Percentiles rank a stretch among this genome's conserved stretches.
phyloP scores from a whole-genome alignment of 1,284 basidiomycete genomes.

The Malassezia sp. region DNA sequence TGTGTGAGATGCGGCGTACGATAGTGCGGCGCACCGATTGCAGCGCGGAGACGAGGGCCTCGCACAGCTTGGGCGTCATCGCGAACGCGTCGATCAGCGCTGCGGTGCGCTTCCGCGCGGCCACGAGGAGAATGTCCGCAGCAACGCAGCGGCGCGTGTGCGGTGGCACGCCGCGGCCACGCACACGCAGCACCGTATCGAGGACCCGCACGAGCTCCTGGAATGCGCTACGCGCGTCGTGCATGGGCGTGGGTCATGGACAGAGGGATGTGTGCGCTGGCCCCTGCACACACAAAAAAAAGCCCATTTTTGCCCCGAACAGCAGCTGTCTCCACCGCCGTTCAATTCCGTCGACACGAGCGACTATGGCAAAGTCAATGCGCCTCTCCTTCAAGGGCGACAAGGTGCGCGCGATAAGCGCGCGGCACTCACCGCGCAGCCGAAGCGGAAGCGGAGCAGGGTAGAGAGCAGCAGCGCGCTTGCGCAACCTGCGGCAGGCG shows the following conservation, averaged over 20 bases:
- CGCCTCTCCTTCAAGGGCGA: slow-evolving; percentile 17
- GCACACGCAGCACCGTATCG: too few relatives aligned
- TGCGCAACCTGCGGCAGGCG: not conserved
- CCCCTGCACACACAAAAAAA: too few relatives aligned
- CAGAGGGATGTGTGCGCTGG: too few relatives aligned
- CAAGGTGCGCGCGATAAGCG: slow-evolving; percentile 11
- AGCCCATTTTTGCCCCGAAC: too few relatives aligned
- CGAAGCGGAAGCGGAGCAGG: slow-evolving; percentile 12
- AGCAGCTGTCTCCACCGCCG: too few relatives aligned
- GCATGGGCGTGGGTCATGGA: too few relatives aligned
- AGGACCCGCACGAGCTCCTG: too few relatives aligned
- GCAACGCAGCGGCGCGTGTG: too few relatives aligned
- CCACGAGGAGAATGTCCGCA: not conserved
- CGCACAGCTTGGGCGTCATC: not conserved
- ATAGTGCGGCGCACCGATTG: not conserved
- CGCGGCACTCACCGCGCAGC: not conserved
- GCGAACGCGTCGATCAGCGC: slow-evolving; percentile 5
- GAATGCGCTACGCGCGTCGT: too few relatives aligned
- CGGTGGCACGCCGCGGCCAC: too few relatives aligned
- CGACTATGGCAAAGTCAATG: slow-evolving; percentile 4
- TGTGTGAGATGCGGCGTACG: too few relatives aligned
- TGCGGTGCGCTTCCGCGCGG: not conserved
- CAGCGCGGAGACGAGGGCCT: not conserved
- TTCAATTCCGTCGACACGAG: too few relatives aligned
- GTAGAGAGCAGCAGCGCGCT: not conserved